Evolutionary conservation across 176 grass and related monocot species (phyloP), one percentile per base, ranked within the genome.

Genomic region (Saccharum spontaneum): DNA sequence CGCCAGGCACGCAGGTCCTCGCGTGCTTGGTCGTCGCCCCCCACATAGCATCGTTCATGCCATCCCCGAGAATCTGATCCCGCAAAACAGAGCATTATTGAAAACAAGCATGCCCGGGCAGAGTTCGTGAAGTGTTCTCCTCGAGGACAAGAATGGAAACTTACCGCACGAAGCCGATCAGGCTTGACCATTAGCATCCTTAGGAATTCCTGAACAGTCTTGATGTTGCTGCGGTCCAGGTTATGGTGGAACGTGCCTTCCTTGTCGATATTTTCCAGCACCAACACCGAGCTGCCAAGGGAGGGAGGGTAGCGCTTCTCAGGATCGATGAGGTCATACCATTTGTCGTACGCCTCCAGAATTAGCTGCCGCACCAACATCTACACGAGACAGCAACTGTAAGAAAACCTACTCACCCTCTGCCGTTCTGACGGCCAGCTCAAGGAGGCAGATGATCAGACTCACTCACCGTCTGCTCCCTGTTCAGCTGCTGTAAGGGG

Each of bases 121-220:
- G 4, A 50, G 3, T 16, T 2, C 4, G 48, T 64, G 5, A 14
- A 64, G 16, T 20, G 36, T 41, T 41, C 8, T 1, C 8, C 40
- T 41, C 28, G 1, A 28, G 28, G 1, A 28, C 1, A 41, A 41
- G 40, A 41, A 41, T 45, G 9, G 10, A 45, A 45, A 45, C 9
- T 45, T 84, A 97, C 94, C 13, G 0, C 1, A 20, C 94, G 94
- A 10, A 97, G 88, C 3, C 55, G 10, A 7, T 24, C 14, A 0
- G 57, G 86, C 16, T 92, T 74, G 0, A 92, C 83, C 0, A 2
- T 44, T 1, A 28, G 31, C 14, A 92, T 59, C 54, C 77, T 74
- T 68, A 92, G 9, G 69, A 97, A 97, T 3, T 94, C 90, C 39
- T 89, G 85, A 3, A 94, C 91, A 3, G 69, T 94, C 8, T 33